Conservation (phyloP, 371 early-diverging fungal genomes). For the Zopfochytrium polystomum region DNA sequence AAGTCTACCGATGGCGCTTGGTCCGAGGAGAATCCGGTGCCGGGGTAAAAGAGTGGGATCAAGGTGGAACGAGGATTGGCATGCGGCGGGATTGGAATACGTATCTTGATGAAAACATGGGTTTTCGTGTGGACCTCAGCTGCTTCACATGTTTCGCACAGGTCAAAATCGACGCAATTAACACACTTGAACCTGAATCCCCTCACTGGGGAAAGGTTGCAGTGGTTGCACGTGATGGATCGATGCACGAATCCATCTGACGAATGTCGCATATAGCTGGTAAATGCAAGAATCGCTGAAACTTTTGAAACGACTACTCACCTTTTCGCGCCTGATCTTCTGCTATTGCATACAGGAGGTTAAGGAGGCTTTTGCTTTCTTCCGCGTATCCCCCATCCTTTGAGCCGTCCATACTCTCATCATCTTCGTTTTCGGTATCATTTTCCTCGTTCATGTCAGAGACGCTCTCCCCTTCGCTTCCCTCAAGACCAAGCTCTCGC, state of each 20-base stretch:
- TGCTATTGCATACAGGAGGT: conserved; percentile 79
- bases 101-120: conserved; percentile 86
- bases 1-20: conserved; percentile 15
- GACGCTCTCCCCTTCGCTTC: neutral
- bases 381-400: conserved; percentile 19
- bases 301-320: conserved; percentile 20
- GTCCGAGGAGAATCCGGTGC: conserved; percentile 21
- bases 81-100: conserved; percentile 92
- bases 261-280: neutral
- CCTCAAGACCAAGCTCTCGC: neutral
- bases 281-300: conserved; percentile 1
- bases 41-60: conserved; percentile 81
- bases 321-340: conserved; percentile 86
- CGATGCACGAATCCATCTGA: conserved; percentile 80
- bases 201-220: conserved; percentile 79
- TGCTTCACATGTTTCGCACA: conserved; percentile 90
- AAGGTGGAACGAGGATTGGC: conserved; percentile 79
- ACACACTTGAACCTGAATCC: conserved; percentile 91
- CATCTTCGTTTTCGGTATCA: conserved; percentile 13
- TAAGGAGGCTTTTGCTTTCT: conserved; percentile 58
- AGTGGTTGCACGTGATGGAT: conserved; percentile 90
- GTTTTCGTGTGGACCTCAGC: conserved; percentile 70
- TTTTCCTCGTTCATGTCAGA: conserved; percentile 14
- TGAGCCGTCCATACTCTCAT: conserved; percentile 13
- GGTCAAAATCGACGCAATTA: conserved; percentile 88